A percentile compares a stretch with the other conserved stretches of the same genome.
Conservation (phyloP, 352 stramenopile genomes). For the Pythium insidiosum region DNA sequence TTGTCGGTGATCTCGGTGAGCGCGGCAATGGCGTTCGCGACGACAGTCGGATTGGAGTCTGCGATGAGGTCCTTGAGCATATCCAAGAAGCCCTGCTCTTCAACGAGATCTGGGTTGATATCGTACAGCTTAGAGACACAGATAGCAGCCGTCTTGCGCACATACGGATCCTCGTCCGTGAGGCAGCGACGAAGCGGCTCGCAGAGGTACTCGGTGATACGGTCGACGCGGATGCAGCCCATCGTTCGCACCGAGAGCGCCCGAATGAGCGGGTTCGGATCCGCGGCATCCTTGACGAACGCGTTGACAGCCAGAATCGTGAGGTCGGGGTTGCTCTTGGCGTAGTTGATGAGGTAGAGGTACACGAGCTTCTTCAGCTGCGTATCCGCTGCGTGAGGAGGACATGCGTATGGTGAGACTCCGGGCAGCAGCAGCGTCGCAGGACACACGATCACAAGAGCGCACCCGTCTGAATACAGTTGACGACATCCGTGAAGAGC, state of each 20-base stretch:
- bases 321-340: slow-evolving; percentile 98
- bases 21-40: slow-evolving; percentile 98
- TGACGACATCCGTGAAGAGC: slow-evolving; percentile 99
- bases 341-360: slow-evolving; percentile 99
- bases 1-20: slow-evolving; percentile 97
- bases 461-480: slow-evolving; percentile 97
- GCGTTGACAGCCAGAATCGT: slow-evolving; percentile 99
- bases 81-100: slow-evolving; percentile 94
- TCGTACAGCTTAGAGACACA: slow-evolving; percentile 99
- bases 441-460: background rate
- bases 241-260: slow-evolving; percentile 99
- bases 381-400: slow-evolving; percentile 79
- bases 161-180: slow-evolving; percentile 96
- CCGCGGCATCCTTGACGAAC: slow-evolving; percentile 91
- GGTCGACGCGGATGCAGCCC: slow-evolving; percentile 98
- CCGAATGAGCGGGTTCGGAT: slow-evolving; percentile 92
- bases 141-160: slow-evolving; percentile 98
- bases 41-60: slow-evolving; percentile 97
- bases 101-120: slow-evolving; percentile 96
- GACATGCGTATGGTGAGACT: background rate
- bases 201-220: slow-evolving; percentile 98
- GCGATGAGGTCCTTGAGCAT: slow-evolving; percentile 97
- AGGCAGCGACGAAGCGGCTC: slow-evolving; percentile 94
- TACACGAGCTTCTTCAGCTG: slow-evolving; percentile 99
- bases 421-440: background rate